Percentiles rank a stretch among this genome's conserved stretches.
These are phyloP conservation scores for Ramaria sp. DNA, from an alignment of 768 basidiomycete genomes.

Conservation along the genomic window DNA sequence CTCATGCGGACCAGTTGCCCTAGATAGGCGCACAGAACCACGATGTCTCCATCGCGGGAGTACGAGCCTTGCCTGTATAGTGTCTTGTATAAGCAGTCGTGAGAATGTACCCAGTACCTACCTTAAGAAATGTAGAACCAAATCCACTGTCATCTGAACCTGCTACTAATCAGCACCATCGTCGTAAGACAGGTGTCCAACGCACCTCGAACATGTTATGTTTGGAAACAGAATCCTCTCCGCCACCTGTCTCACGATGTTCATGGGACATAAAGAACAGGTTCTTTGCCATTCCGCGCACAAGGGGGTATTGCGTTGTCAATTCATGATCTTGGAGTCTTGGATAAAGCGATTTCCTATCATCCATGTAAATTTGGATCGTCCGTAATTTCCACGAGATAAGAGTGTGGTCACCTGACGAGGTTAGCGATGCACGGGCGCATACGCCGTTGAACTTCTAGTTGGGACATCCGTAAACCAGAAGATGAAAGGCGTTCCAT, in stretches of 20 bases:
- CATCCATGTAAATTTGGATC: background rate
- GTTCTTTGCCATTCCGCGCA: conserved; percentile 53
- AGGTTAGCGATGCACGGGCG: conserved; percentile 55
- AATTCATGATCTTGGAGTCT: conserved; percentile 44
- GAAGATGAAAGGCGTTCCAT: conserved; percentile 60
- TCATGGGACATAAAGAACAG: conserved; percentile 59
- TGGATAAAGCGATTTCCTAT: conserved; percentile 51
- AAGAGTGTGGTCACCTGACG: conserved; percentile 31
- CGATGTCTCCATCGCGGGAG: conserved; percentile 36
- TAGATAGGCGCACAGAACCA: conserved; percentile 43
- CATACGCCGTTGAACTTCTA: conserved; percentile 70
- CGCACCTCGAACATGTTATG: conserved; percentile 58
- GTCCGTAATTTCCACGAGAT: background rate
- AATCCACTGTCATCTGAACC: conserved; percentile 39
- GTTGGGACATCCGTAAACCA: conserved; percentile 55
- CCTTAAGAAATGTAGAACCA: conserved; percentile 41
- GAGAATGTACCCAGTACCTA: conserved; percentile 10
- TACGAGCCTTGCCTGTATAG: conserved; percentile 36
- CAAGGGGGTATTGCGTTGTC: conserved; percentile 39
- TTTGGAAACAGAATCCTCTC: conserved; percentile 55
- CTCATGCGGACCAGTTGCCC: conserved; percentile 38
- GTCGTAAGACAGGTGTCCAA: conserved; percentile 24
- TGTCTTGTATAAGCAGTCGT: background rate
- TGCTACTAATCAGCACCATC: conserved; percentile 22
- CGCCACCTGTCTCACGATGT: conserved; percentile 47